Evolutionary conservation across 805 yeast genomes (phyloP).

Genomic region (Candida gorgasii): DNA sequence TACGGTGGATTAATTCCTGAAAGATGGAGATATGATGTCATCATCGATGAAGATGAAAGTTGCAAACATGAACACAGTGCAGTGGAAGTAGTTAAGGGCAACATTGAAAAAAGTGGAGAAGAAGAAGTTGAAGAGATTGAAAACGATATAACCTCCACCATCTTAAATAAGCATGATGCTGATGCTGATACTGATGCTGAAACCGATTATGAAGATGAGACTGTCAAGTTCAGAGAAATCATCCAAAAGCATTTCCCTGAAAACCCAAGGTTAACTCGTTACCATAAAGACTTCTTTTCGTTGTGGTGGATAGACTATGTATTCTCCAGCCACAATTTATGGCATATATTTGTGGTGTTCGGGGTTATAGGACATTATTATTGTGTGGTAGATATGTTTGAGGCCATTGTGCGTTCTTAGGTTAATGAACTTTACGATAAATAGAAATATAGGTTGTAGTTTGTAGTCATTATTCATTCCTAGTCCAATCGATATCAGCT

Average conservation of each 20-base stretch:
- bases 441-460: not conserved
- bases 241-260: constrained; percentile 39
- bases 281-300: constrained; percentile 45
- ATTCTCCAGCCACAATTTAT: constrained; percentile 80
- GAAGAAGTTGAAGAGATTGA: constrained; percentile 38
- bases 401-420: constrained; percentile 11
- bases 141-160: constrained; percentile 14
- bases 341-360: constrained; percentile 89
- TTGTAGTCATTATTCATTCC: constrained; percentile 27
- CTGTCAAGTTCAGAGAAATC: constrained; percentile 27
- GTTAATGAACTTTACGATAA: not conserved
- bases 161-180: constrained; percentile 7
- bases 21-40: constrained; percentile 74
- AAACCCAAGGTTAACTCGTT: constrained; percentile 33
- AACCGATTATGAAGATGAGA: constrained; percentile 11
- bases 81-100: constrained; percentile 33
- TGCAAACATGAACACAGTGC: constrained; percentile 26
- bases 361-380: constrained; percentile 90
- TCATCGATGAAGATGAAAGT: constrained; percentile 45
- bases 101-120: constrained; percentile 36
- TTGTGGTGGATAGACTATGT: constrained; percentile 85
- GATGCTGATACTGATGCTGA: constrained; percentile 9
- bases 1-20: constrained; percentile 91
- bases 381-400: constrained; percentile 73
- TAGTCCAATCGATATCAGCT: constrained; percentile 34